A percentile compares a stretch with the other conserved stretches of the same genome.
Evolutionary conservation across 73 alveolate genomes (phyloP).

Genomic region (Paraurostyla sp.): DNA sequence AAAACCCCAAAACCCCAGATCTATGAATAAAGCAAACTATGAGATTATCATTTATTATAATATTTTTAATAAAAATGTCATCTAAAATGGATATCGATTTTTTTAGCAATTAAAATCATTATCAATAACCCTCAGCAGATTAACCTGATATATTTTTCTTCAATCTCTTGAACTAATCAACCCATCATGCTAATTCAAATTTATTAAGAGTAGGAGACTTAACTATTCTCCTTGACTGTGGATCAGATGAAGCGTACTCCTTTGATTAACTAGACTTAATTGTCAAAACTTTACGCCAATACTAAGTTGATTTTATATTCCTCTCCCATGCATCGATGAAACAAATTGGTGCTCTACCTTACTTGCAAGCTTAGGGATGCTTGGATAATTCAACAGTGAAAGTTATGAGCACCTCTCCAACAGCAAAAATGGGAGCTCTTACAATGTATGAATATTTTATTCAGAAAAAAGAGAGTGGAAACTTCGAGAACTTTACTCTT

Average conservation of each 20-base stretch:
- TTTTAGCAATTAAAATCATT: too few relatives aligned
- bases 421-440: constrained; percentile 51
- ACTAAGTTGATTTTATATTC: constrained; percentile 22
- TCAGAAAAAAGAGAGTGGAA: constrained; percentile 41
- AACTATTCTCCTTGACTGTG: constrained; percentile 42
- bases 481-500: constrained; percentile 21
- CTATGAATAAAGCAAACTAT: too few relatives aligned
- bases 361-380: not conserved
- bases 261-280: not conserved
- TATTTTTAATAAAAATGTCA: too few relatives aligned
- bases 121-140: too few relatives aligned
- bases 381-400: constrained; percentile 10
- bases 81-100: too few relatives aligned
- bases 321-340: constrained; percentile 31
- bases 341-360: constrained; percentile 58
- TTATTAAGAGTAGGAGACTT: constrained; percentile 50
- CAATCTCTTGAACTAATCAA: constrained; percentile 5
- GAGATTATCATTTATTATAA: too few relatives aligned
- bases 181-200: not conserved
- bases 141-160: constrained; percentile 23
- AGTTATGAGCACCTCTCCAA: constrained; percentile 58
- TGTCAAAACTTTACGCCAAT: not conserved
- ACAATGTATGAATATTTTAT: constrained; percentile 50
- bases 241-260: constrained; percentile 25
- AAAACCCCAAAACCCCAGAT: too few relatives aligned